Evolutionary conservation across 176 grass and related monocot species (phyloP), one percentile per base, ranked within the genome.

Genomic region (Pharus latifolius): DNA sequence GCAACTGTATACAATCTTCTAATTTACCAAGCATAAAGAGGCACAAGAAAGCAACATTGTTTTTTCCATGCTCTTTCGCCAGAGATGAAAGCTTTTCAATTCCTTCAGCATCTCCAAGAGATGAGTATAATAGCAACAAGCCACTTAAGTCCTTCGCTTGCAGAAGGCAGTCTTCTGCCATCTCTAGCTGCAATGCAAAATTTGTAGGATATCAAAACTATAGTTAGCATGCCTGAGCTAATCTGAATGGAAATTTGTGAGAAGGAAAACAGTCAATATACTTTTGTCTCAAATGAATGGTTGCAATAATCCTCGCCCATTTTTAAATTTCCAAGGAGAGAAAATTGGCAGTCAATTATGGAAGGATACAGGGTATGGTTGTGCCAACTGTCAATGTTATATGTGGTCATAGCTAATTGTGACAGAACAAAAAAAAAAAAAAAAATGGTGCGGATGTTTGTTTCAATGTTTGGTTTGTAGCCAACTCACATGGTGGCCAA

Each of bases 11-110:
- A 72, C 95, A 98, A 68, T 86, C 82, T 71, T 98, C 95, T 56
- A 98, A 85, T 84, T 98, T 93, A 70, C 90, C 81, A 23, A 93
- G 90, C 95, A 93, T 88, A 69, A 98, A 93, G 76, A 94, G 72
- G 78, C 87, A 93, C 51, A 98, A 84, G 72, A 93, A 98, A 78
- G 90, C 90, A 71, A 98, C 90, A 76, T 98, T 98, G 16, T 98
- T 93, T 78, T 98, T 98, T 19, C 95, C 95, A 9, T 91, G 84
- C 69, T 81, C 87, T 79, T 91, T 98, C 18, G 95, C 90, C 78
- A 91, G 79, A 75, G 81, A 90, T 42, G 95, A 44, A 51, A 98
- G 89, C 40, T 81, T 88, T 75, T 73, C 69, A 5, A 93, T 91
- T 72, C 87, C 95, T 37, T 88, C 84, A 83, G 90, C 70, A 88